Conservation (phyloP, 495 filamentous ascomycete genomes). For the Lophiotrema nucula region DNA sequence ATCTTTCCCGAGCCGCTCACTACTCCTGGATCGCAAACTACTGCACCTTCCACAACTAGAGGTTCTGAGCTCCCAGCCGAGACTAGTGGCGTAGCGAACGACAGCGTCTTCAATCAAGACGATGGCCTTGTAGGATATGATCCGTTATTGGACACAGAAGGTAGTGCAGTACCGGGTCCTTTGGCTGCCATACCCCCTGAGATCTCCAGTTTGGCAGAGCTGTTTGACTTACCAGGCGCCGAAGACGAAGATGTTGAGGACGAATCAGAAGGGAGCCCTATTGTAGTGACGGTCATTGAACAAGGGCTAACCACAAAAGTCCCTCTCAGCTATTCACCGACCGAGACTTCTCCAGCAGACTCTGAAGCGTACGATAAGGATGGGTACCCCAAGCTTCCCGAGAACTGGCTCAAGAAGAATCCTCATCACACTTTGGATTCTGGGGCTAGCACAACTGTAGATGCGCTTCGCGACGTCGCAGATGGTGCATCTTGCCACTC, state of each 20-base stretch:
- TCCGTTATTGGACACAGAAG: too few species aligned
- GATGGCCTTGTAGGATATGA: background rate
- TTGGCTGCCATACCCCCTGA: too few species aligned
- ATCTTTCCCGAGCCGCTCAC: too few species aligned
- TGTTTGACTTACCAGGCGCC: background rate
- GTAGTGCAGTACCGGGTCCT: too few species aligned
- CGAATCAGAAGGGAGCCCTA: too few species aligned
- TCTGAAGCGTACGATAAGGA: background rate
- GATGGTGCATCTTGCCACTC: background rate
- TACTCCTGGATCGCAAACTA: background rate
- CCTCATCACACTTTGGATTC: background rate
- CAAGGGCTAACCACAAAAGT: background rate
- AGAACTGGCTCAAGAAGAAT: background rate
- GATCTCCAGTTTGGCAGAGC: too few species aligned
- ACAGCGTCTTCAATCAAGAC: background rate
- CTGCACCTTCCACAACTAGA: background rate
- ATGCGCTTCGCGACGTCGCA: background rate
- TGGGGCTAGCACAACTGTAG: background rate
- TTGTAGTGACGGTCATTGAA: background rate
- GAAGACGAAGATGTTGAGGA: too few species aligned
- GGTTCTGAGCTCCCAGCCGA: background rate
- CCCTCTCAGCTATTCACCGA: slow-evolving; percentile 1
- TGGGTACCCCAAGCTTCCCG: background rate
- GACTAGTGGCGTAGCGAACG: background rate
- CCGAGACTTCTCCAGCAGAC: background rate